Evolutionary conservation across 768 basidiomycete genomes (phyloP), one percentile per base, ranked within the genome.

Genomic region (Phlebiopsis flavidoalba): DNA sequence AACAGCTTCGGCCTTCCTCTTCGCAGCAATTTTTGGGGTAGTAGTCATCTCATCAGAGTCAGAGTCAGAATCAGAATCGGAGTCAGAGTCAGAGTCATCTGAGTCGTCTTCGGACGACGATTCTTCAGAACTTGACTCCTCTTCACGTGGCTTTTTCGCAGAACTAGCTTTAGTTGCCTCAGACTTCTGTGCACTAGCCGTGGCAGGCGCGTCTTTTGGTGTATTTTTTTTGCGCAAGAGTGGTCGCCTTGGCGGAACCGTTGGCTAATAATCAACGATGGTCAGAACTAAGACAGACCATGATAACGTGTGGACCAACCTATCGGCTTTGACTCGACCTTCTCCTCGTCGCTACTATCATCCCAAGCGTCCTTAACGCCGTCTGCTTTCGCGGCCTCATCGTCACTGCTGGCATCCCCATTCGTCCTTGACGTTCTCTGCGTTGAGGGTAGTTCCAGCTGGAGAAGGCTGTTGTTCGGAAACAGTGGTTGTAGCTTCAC

Each of bases 1-100:
- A 37, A 88, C 88, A n/a, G 94, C 93, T 64, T 91, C 89, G 0
- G 86, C 88, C 75, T 95, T 96, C 64, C 78, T 80, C 72, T 89
- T 83, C 19, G 84, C 83, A 10, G 83, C 83, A 68, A 86, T 72
- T 62, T 81, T 83, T 73, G 95, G 88, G 4, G 85, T 74, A 26
- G 74, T 79, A 2, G 89, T 88, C 70, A 91, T 75, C 11, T 87
- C 86, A 17, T 83, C 70, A 7, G 80, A 81, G 57, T 78, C 79
- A 5, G 69, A 69, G 57, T 64, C 78, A 21, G 53, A 54, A 51
- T 69, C 60, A 57, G 68, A 58, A 58, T 68, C 66, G 2, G 66
- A 71, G 17, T 74, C 66, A 17, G 73, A 72, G 33, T 79, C 79
- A n/a, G 76, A 78, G 10, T 75, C 78, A 21, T 80, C 76, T 58